A percentile compares a stretch with the other conserved stretches of the same genome.
phyloP scores from a whole-genome alignment of 2,329 filamentous ascomycete species.

The Pseudogymnoascus sp. region DNA sequence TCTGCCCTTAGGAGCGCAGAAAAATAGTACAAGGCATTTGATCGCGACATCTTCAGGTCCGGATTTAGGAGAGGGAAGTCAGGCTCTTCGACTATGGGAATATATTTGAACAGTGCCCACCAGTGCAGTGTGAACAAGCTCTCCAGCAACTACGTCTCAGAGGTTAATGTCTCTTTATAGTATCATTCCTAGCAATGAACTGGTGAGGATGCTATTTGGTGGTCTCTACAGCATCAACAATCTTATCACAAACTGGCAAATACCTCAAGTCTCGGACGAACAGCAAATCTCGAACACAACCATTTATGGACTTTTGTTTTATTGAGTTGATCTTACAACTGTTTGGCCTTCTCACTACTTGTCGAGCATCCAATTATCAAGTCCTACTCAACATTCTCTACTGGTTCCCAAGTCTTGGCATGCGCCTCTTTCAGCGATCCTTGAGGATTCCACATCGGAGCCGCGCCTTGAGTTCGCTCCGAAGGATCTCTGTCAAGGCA shows the following conservation, averaged over 20 bases:
- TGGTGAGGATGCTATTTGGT: background rate
- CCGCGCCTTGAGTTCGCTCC: background rate
- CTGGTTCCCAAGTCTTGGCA: background rate
- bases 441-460: background rate
- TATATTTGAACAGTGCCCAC: conserved; percentile 90
- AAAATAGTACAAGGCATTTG: conserved; percentile 47
- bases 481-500: background rate
- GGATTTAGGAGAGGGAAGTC: conserved; percentile 76
- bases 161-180: conserved; percentile 55
- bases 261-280: background rate
- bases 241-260: background rate
- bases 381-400: background rate
- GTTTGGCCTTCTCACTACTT: background rate
- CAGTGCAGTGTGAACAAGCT: conserved; percentile 78
- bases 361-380: background rate
- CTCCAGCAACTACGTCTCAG: conserved; percentile 93
- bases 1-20: conserved; percentile 32
- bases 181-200: background rate
- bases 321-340: background rate
- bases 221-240: background rate
- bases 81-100: conserved; percentile 86
- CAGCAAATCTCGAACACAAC: background rate
- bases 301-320: background rate
- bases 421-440: background rate
- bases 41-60: conserved; percentile 78